These are phyloP conservation scores for Trypanosoma conorhini DNA, from an alignment of 208 protist species.

Conservation along the genomic window DNA sequence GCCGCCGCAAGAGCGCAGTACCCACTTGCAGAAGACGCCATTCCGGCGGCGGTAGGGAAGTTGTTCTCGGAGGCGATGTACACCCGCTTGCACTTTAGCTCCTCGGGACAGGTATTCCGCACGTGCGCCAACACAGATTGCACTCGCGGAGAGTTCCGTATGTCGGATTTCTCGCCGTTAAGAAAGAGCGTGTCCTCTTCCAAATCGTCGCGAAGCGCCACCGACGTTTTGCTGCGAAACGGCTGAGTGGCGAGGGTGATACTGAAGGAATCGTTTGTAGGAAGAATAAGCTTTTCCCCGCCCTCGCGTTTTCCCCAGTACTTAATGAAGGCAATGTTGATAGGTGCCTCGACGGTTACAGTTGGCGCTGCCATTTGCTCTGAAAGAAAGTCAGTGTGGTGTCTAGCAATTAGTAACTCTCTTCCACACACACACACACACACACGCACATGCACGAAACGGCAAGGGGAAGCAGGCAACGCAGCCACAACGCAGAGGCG, in stretches of 20 bases:
- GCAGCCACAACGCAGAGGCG: not conserved
- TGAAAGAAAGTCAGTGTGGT: not conserved
- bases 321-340: slow-evolving; percentile 99
- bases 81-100: slow-evolving; percentile 60
- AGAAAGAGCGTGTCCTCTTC: slow-evolving; percentile 93
- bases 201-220: slow-evolving; percentile 68
- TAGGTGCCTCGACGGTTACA: slow-evolving; percentile 94
- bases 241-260: slow-evolving; percentile 95
- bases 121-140: slow-evolving; percentile 75
- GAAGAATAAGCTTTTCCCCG: slow-evolving; percentile 91
- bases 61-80: slow-evolving; percentile 97
- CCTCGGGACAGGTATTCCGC: slow-evolving; percentile 45
- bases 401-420: not conserved
- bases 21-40: slow-evolving; percentile 98
- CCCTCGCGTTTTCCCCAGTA: slow-evolving; percentile 99
- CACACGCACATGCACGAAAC: too few relatives aligned
- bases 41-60: slow-evolving; percentile 99
- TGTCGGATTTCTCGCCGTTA: slow-evolving; percentile 91
- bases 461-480: not conserved
- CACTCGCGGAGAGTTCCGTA: slow-evolving; percentile 66
- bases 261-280: slow-evolving; percentile 97
- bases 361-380: slow-evolving; percentile 17
- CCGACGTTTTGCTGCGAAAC: slow-evolving; percentile 95
- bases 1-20: slow-evolving; percentile 95
- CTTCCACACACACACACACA: not conserved